These are phyloP conservation scores for Xylariaceae sp. DNA, from an alignment of 2,329 filamentous ascomycete genomes.

Conservation along the genomic window DNA sequence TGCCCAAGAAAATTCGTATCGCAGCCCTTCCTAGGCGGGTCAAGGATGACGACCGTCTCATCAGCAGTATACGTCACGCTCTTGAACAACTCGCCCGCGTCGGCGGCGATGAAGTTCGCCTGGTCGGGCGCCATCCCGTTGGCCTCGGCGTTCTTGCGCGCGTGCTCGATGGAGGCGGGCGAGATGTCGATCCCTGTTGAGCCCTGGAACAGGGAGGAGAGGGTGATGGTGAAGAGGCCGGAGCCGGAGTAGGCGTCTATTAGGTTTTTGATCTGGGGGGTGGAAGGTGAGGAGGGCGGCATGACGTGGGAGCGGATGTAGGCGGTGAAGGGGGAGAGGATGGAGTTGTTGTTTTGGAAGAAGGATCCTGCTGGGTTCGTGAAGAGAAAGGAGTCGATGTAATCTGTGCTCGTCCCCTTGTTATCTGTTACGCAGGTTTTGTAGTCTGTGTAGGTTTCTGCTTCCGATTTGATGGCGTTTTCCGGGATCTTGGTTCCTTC, in stretches of 20 bases:
- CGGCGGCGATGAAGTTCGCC: conserved; percentile 84
- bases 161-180: conserved; percentile 71
- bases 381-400: conserved; percentile 80
- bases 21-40: conserved; percentile 95
- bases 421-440: conserved; percentile 89
- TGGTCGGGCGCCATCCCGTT: conserved; percentile 68
- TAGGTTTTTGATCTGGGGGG: neutral
- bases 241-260: conserved; percentile 92
- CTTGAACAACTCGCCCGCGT: conserved; percentile 80
- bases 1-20: conserved; percentile 81
- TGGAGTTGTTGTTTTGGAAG: conserved; percentile 99
- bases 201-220: conserved; percentile 79
- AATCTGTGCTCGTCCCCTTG: conserved; percentile 81
- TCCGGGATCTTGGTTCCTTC: neutral
- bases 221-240: conserved; percentile 93
- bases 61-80: conserved; percentile 69
- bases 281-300: conserved; percentile 56
- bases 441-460: conserved; percentile 64
- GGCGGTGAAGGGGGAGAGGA: conserved; percentile 79
- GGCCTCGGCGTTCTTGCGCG: conserved; percentile 71
- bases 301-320: conserved; percentile 82
- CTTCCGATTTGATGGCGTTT: conserved; percentile 50
- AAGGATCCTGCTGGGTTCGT: conserved; percentile 90
- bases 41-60: conserved; percentile 89
- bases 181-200: conserved; percentile 91